Conservation (phyloP, 2,329 filamentous ascomycete genomes). For the Cercospora beticola region DNA sequence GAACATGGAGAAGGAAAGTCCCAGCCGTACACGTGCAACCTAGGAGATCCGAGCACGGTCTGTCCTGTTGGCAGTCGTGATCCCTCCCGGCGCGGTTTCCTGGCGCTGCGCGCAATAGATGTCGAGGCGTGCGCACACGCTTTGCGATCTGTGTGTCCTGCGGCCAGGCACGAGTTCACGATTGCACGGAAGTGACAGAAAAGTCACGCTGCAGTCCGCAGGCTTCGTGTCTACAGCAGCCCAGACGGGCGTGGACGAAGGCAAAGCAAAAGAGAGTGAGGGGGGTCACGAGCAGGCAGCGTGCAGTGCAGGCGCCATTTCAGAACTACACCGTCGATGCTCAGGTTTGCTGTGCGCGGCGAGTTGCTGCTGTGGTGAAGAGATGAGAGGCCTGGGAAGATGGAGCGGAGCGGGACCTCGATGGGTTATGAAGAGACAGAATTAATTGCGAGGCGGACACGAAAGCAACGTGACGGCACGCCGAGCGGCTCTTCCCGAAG, state of each 20-base stretch:
- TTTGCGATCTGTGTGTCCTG: conserved; percentile 6
- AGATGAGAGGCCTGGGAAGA: conserved; percentile 4
- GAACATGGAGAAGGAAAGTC: conserved; percentile 16
- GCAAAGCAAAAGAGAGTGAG: conserved; percentile 12
- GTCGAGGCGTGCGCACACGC: neutral
- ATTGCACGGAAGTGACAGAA: conserved; percentile 8
- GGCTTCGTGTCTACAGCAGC: conserved; percentile 22
- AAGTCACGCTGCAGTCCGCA: conserved; percentile 17
- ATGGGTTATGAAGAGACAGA: neutral
- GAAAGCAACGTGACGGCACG: neutral
- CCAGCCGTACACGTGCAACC: conserved; percentile 10
- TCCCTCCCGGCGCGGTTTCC: neutral
- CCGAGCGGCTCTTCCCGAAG: neutral
- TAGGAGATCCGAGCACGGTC: conserved; percentile 1
- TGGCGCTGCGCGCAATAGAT: neutral
- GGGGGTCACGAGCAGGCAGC: conserved; percentile 16
- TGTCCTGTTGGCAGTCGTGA: neutral
- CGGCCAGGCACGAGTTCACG: conserved; percentile 8
- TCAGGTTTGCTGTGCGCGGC: conserved; percentile 12
- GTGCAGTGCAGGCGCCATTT: conserved; percentile 20
- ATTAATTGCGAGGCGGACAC: conserved; percentile 3
- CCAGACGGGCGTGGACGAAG: conserved; percentile 14
- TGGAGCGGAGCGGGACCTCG: neutral
- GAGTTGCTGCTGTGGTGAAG: conserved; percentile 5
- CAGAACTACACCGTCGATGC: conserved; percentile 17